Conservation (phyloP, 805 yeast genomes). For the Brettanomyces anomalus region DNA sequence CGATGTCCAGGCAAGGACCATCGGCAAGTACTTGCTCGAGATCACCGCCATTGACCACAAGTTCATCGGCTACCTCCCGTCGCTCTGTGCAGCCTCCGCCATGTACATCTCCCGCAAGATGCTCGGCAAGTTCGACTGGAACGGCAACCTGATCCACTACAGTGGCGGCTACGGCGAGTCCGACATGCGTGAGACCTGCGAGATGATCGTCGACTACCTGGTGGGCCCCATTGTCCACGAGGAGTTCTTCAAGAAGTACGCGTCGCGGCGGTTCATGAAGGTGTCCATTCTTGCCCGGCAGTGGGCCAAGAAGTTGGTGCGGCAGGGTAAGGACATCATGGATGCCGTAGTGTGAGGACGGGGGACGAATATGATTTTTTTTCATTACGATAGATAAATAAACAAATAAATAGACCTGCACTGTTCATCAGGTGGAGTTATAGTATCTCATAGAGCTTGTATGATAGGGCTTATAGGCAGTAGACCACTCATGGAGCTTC, state of each 20-base stretch:
- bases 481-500: too few species aligned
- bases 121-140: constrained; percentile 65
- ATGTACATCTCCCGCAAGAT: constrained; percentile 76
- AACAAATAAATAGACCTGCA: background rate
- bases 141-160: constrained; percentile 78
- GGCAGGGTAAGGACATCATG: constrained; percentile 36
- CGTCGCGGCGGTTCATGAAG: constrained; percentile 80
- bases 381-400: constrained; percentile 2
- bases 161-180: constrained; percentile 80
- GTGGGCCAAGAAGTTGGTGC: constrained; percentile 62
- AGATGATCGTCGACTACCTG: constrained; percentile 66
- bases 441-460: background rate
- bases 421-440: too few species aligned
- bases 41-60: constrained; percentile 66
- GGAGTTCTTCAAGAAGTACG: constrained; percentile 89
- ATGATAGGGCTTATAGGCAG: too few species aligned
- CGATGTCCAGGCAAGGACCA: constrained; percentile 72
- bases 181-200: constrained; percentile 64
- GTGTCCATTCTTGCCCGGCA: constrained; percentile 73
- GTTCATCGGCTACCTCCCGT: constrained; percentile 67
- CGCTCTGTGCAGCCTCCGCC: constrained; percentile 78
- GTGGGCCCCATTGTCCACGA: constrained; percentile 80
- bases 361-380: background rate
- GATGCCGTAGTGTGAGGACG: constrained; percentile 22
- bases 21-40: constrained; percentile 79